Conservation (phyloP, 73 alveolate species). For the Stentor roeselii region DNA sequence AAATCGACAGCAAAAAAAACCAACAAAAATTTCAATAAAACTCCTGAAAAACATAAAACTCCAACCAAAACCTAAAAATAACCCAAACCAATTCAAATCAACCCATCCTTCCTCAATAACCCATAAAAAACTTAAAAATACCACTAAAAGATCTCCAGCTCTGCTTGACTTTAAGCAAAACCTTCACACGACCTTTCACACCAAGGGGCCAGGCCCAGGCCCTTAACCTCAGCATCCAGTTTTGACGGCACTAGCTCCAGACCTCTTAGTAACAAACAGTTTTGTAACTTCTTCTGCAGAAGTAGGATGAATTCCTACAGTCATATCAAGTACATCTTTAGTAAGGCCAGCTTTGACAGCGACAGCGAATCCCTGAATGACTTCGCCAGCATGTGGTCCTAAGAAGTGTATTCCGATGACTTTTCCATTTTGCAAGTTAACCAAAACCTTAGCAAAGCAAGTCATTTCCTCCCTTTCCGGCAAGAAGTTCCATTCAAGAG, state of each 20-base stretch:
- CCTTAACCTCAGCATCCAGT: conserved; percentile 89
- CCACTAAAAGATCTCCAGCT: neutral
- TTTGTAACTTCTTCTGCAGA: conserved; percentile 91
- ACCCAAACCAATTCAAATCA: no score
- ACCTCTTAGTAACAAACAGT: conserved; percentile 52
- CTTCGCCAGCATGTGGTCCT: conserved; percentile 98
- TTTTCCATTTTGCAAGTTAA: conserved; percentile 60
- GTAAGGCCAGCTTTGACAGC: conserved; percentile 97
- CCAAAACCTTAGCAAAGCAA: conserved; percentile 81
- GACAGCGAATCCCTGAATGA: conserved; percentile 95
- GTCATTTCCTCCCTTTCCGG: conserved; percentile 66
- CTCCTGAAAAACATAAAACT: no score
- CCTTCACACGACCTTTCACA: neutral
- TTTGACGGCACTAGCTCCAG: conserved; percentile 69
- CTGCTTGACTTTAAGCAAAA: neutral
- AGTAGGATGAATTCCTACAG: conserved; percentile 99
- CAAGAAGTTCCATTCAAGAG: conserved; percentile 92
- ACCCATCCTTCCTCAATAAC: no score
- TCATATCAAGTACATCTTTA: conserved; percentile 77
- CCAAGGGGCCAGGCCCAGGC: conserved; percentile 9
- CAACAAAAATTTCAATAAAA: no score
- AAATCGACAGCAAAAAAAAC: no score
- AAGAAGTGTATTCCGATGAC: conserved; percentile 96
- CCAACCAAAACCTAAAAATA: no score
- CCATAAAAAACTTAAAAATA: no score